phyloP scores from a whole-genome alignment of 495 filamentous ascomycete genomes.

The Bombardia bombarda region DNA sequence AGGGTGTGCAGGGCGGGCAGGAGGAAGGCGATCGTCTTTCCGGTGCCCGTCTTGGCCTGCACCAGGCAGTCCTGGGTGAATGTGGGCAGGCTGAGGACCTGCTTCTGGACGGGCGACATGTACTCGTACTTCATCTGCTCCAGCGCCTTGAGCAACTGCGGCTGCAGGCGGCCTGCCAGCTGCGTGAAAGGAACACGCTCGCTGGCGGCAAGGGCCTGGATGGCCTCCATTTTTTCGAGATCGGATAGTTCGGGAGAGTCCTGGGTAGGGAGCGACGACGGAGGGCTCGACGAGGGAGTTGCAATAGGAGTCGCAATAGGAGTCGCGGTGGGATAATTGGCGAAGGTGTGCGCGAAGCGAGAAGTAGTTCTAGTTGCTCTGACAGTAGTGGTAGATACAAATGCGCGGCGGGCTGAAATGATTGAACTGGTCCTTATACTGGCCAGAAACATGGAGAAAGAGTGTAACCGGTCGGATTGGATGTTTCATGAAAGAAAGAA shows the following conservation, averaged over 20 bases:
- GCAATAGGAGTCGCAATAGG: neutral
- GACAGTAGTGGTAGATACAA: no score
- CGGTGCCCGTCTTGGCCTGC: slow-evolving; percentile 84
- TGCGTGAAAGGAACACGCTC: neutral
- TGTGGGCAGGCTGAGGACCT: slow-evolving; percentile 61
- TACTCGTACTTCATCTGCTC: slow-evolving; percentile 57
- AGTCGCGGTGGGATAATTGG: neutral
- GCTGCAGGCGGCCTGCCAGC: slow-evolving; percentile 15
- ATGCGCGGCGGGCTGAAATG: no score
- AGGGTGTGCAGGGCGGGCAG: slow-evolving; percentile 61
- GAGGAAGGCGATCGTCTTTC: slow-evolving; percentile 92
- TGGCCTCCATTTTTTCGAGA: neutral
- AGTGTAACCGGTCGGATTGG: no score
- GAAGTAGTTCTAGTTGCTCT: no score
- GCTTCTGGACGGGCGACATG: slow-evolving; percentile 78
- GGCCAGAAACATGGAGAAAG: no score
- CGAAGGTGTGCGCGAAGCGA: no score
- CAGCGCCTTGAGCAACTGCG: slow-evolving; percentile 59
- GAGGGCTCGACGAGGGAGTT: no score
- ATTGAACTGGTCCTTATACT: no score
- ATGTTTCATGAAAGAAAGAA: no score
- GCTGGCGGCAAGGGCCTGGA: neutral
- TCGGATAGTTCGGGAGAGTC: neutral
- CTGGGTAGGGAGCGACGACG: no score
- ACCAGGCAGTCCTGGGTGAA: slow-evolving; percentile 64